Percentiles rank a stretch among this genome's conserved stretches.
Evolutionary conservation across 202 grass and related monocot genomes (phyloP).

Genomic region (Schoenoplectus tabernaemontani): DNA sequence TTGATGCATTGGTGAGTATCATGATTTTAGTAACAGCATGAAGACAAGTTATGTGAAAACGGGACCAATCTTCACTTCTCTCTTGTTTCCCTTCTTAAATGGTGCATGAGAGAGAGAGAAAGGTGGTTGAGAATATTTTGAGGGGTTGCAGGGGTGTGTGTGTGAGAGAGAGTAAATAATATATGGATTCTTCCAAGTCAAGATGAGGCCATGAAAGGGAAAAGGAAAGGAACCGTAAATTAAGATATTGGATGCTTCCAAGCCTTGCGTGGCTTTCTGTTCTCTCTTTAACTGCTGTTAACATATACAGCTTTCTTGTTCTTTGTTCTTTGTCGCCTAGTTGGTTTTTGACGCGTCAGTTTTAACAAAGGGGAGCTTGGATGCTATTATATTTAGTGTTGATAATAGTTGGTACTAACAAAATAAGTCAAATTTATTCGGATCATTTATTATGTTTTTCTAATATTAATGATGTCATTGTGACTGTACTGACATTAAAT

Average conservation of each 20-base stretch:
- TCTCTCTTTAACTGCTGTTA: constrained; percentile 2
- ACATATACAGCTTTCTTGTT: background rate
- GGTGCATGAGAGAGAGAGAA: constrained; percentile 3
- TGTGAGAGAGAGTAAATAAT: background rate
- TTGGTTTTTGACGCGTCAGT: background rate
- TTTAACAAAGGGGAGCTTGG: background rate
- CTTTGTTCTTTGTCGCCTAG: background rate
- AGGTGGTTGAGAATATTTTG: constrained; percentile 15
- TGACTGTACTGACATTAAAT: background rate
- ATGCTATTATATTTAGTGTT: background rate
- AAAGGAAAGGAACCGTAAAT: background rate
- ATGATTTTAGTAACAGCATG: constrained; percentile 19
- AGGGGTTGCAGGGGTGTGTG: background rate
- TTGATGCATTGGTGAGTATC: constrained; percentile 12
- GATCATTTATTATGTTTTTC: background rate
- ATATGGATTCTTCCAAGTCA: constrained; percentile 1
- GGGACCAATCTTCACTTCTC: background rate
- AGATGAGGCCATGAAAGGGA: background rate
- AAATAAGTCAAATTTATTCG: background rate
- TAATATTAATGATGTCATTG: background rate
- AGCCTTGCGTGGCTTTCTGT: background rate
- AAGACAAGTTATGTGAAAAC: constrained; percentile 1
- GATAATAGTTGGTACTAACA: background rate
- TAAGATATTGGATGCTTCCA: constrained; percentile 4
- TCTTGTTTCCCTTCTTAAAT: constrained; percentile 7